These are phyloP conservation scores for Lophiotrema nucula DNA, from an alignment of 495 filamentous ascomycete species.

Conservation along the genomic window DNA sequence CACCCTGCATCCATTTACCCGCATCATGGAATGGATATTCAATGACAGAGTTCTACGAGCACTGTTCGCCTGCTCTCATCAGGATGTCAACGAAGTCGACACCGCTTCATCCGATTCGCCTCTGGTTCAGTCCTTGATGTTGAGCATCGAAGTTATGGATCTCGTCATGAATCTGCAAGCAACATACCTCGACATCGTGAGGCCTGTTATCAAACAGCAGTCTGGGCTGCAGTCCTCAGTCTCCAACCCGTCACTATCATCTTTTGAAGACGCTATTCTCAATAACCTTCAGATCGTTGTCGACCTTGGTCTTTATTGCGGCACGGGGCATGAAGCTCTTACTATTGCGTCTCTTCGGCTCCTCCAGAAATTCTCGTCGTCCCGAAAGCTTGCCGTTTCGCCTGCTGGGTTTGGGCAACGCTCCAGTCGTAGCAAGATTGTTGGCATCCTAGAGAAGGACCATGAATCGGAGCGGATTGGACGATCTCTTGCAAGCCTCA, in stretches of 20 bases:
- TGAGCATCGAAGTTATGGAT: conserved; percentile 76
- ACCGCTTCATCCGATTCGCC: conserved; percentile 68
- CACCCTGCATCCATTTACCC: conserved; percentile 82
- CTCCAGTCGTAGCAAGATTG: conserved; percentile 70
- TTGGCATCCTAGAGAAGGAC: conserved; percentile 71
- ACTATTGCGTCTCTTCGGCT: conserved; percentile 74
- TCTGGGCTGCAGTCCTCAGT: conserved; percentile 47
- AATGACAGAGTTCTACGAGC: conserved; percentile 82
- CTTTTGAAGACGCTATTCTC: conserved; percentile 88
- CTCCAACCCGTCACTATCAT: conserved; percentile 70
- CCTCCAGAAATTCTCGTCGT: conserved; percentile 79
- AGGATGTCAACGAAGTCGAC: conserved; percentile 66
- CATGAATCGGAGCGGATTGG: conserved; percentile 68
- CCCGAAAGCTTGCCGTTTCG: conserved; percentile 61
- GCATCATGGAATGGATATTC: conserved; percentile 96
- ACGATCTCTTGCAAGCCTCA: conserved; percentile 62
- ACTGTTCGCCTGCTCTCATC: conserved; percentile 72
- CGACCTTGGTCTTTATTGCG: conserved; percentile 78
- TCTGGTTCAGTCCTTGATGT: conserved; percentile 68
- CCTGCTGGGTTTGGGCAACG: conserved; percentile 34
- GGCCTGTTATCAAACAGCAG: conserved; percentile 63
- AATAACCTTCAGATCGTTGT: conserved; percentile 73
- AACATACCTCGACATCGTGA: conserved; percentile 85
- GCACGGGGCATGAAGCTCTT: conserved; percentile 71
- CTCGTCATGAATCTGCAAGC: conserved; percentile 80